phyloP scores from a whole-genome alignment of 192 early-diverging fungal species.

The Coemansia sp. region DNA sequence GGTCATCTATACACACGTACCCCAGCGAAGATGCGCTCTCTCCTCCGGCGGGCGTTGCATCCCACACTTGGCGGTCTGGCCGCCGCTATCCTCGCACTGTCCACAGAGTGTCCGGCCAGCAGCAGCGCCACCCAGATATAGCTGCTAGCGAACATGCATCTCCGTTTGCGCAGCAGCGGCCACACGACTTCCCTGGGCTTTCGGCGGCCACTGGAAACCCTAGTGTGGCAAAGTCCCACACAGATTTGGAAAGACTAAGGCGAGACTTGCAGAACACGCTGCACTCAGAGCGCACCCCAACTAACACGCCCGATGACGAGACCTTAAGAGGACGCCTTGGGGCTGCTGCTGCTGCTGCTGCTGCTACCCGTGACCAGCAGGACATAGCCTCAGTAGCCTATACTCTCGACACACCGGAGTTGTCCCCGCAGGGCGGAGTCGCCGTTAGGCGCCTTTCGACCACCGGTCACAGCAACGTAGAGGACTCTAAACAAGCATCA shows the following conservation, averaged over 20 bases:
- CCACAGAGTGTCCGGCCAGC: not conserved
- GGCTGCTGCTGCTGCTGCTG: not conserved
- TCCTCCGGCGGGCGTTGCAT: not conserved
- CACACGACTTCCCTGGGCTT: not conserved
- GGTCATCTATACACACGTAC: not conserved
- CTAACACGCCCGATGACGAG: constrained; percentile 1
- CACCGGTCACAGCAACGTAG: not conserved
- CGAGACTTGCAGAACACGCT: constrained; percentile 8
- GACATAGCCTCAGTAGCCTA: not conserved
- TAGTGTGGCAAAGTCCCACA: constrained; percentile 10
- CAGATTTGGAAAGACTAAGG: constrained; percentile 17
- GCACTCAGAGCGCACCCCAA: not conserved
- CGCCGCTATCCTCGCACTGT: not conserved
- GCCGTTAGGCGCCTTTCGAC: not conserved
- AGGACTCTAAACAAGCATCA: not conserved
- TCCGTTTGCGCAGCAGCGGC: not conserved
- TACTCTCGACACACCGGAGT: not conserved
- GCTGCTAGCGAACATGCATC: not conserved
- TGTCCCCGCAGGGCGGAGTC: not conserved
- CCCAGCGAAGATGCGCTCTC: not conserved
- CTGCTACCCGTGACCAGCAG: not conserved
- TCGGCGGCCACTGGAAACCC: not conserved
- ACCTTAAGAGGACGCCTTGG: not conserved
- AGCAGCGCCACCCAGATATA: not conserved
- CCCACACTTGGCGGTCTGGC: not conserved